Conservation (phyloP, 2,329 filamentous ascomycete genomes). For the Venturia aucupariae region DNA sequence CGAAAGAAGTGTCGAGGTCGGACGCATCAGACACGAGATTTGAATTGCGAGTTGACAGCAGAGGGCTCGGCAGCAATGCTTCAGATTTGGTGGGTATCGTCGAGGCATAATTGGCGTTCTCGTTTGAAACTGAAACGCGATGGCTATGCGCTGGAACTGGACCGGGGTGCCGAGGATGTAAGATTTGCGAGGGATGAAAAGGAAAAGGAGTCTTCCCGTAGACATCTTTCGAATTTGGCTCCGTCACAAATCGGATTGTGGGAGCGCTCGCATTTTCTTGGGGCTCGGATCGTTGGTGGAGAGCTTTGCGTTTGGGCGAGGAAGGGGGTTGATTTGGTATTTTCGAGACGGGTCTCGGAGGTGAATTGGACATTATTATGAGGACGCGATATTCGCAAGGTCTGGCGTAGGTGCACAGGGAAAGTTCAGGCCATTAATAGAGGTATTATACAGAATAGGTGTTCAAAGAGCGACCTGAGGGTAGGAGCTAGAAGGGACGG, state of each 20-base stretch:
- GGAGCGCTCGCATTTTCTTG: conserved; percentile 25
- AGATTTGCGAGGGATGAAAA: conserved; percentile 30
- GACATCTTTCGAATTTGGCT: conserved; percentile 25
- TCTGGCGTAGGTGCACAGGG: neutral
- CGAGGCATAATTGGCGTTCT: conserved; percentile 30
- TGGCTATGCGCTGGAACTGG: conserved; percentile 30
- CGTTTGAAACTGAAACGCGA: conserved; percentile 30
- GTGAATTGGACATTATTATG: conserved; percentile 11
- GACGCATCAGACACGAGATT: conserved; percentile 29
- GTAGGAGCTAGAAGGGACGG: neutral
- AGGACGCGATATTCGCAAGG: neutral
- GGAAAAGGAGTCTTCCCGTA: conserved; percentile 33
- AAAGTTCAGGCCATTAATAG: conserved; percentile 13
- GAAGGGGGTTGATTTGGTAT: conserved; percentile 22
- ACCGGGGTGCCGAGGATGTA: conserved; percentile 24
- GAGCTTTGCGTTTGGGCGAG: conserved; percentile 28
- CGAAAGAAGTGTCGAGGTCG: conserved; percentile 30
- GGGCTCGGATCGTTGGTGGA: conserved; percentile 31
- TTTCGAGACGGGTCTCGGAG: conserved; percentile 10
- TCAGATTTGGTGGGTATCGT: conserved; percentile 23
- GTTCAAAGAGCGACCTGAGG: conserved; percentile 9
- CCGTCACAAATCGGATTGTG: conserved; percentile 33
- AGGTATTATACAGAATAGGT: neutral
- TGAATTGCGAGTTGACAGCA: conserved; percentile 26
- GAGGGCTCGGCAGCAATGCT: conserved; percentile 26